phyloP scores from a whole-genome alignment of 192 early-diverging fungal genomes.

The Umbelopsis isabellina region DNA sequence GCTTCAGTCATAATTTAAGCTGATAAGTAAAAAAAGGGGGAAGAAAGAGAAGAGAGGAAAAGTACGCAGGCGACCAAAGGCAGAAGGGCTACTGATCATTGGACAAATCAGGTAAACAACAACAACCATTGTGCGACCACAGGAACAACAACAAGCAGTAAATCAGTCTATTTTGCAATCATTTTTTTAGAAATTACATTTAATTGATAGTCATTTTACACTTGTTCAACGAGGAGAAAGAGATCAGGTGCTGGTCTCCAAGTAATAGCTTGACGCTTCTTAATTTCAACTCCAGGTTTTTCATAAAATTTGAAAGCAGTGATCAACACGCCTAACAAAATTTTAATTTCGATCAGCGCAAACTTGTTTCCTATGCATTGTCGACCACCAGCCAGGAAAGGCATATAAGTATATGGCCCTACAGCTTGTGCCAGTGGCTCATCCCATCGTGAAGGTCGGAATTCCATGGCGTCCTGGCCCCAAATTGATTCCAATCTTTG shows the following conservation, averaged over 20 bases:
- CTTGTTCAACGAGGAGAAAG: conserved; percentile 39
- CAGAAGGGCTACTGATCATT: conserved; percentile 3
- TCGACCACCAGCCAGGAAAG: conserved; percentile 55
- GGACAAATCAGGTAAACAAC: conserved; percentile 23
- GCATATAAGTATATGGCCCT: conserved; percentile 43
- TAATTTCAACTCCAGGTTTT: conserved; percentile 46
- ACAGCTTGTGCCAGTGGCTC: conserved; percentile 34
- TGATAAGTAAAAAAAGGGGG: conserved; percentile 1
- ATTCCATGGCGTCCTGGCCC: conserved; percentile 54
- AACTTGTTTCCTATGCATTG: conserved; percentile 63
- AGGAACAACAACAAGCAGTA: conserved; percentile 17
- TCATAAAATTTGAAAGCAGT: conserved; percentile 43
- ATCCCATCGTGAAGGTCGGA: conserved; percentile 59
- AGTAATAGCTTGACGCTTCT: conserved; percentile 48
- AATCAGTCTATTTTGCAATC: conserved; percentile 12
- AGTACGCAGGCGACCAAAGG: not conserved
- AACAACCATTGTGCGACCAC: conserved; percentile 20
- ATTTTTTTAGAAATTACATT: not conserved
- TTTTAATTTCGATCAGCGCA: conserved; percentile 60
- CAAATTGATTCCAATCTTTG: conserved; percentile 49
- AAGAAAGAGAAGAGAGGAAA: conserved; percentile 3
- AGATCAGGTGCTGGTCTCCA: conserved; percentile 51
- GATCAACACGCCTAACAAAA: conserved; percentile 52
- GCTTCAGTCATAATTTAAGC: conserved; percentile 23
- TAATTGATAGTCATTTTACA: not conserved